These are phyloP conservation scores for Edaphochlamys debaryana DNA, from an alignment of 139 green algal genomes.

Conservation along the genomic window DNA sequence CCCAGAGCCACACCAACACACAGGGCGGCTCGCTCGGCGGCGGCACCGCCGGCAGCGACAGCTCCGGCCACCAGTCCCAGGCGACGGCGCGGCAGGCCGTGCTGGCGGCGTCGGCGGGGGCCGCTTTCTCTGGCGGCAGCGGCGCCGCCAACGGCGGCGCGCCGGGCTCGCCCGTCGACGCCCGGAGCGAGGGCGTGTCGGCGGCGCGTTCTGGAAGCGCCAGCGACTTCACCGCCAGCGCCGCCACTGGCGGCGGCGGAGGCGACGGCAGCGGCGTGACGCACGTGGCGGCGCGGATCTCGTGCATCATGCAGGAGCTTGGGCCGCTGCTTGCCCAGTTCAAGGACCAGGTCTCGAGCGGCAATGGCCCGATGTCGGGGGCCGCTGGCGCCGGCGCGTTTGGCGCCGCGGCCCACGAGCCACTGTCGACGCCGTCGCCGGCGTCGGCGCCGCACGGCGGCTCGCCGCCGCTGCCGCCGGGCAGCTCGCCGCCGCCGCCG, in stretches of 20 bases:
- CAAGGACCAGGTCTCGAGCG: not conserved
- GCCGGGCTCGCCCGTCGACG: not conserved
- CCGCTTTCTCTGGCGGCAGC: too few species aligned
- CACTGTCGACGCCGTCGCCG: not conserved
- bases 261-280: too few species aligned
- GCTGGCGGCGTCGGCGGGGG: not conserved
- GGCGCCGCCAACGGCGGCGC: not conserved
- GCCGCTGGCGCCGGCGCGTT: not conserved
- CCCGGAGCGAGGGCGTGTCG: not conserved
- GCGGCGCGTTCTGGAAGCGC: not conserved
- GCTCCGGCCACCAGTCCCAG: not conserved
- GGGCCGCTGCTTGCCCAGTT: slow-evolving; percentile 13
- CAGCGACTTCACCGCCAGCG: not conserved
- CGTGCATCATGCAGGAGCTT: slow-evolving; percentile 28
- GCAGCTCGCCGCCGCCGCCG: not conserved
- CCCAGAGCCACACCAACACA: too few species aligned
- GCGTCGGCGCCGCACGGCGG: not conserved
- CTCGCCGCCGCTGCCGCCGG: not conserved
- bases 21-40: too few species aligned
- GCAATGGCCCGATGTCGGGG: not conserved
- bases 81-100: not conserved
- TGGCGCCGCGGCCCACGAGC: not conserved
- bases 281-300: slow-evolving; percentile 23
- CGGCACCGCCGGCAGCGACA: not conserved
- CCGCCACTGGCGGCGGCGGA: not conserved